Conservation (phyloP, 306 rosid species). For the Sphenostylis stenocarpa region DNA sequence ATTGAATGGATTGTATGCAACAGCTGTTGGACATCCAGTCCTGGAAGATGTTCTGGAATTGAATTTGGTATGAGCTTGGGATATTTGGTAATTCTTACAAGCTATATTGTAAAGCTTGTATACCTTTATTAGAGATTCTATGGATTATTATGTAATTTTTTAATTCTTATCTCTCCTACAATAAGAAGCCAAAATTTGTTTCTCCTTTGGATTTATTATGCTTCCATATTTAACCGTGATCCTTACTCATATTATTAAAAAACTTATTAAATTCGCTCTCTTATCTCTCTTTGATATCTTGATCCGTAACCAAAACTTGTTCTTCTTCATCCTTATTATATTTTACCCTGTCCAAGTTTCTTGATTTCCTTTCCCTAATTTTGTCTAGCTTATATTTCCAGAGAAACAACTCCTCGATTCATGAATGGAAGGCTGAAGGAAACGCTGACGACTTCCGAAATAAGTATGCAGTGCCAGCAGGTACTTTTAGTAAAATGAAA, state of each 20-base stretch:
- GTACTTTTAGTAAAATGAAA: slow-evolving; percentile 37
- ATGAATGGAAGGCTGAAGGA: slow-evolving; percentile 64
- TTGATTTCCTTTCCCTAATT: not conserved
- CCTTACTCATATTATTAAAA: not conserved
- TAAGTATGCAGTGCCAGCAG: slow-evolving; percentile 63
- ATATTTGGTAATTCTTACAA: slow-evolving; percentile 1
- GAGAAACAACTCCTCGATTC: slow-evolving; percentile 48
- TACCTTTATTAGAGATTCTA: not conserved
- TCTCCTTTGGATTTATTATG: not conserved
- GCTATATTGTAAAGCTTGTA: not conserved
- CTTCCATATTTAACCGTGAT: not conserved
- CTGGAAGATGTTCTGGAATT: slow-evolving; percentile 68
- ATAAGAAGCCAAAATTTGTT: not conserved
- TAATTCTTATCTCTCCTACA: not conserved
- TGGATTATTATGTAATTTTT: not conserved
- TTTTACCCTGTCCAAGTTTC: not conserved
- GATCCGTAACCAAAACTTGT: not conserved
- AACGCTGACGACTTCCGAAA: slow-evolving; percentile 53
- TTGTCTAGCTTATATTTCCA: slow-evolving; percentile 15
- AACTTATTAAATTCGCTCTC: not conserved
- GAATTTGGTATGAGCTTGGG: slow-evolving; percentile 50
- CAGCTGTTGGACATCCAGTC: slow-evolving; percentile 89
- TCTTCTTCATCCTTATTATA: not conserved
- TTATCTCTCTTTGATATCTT: not conserved
- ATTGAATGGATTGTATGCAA: slow-evolving; percentile 78